These are phyloP conservation scores for Nakaseomyces nivariensis DNA, from an alignment of 1,139 yeast genomes.

Conservation along the genomic window DNA sequence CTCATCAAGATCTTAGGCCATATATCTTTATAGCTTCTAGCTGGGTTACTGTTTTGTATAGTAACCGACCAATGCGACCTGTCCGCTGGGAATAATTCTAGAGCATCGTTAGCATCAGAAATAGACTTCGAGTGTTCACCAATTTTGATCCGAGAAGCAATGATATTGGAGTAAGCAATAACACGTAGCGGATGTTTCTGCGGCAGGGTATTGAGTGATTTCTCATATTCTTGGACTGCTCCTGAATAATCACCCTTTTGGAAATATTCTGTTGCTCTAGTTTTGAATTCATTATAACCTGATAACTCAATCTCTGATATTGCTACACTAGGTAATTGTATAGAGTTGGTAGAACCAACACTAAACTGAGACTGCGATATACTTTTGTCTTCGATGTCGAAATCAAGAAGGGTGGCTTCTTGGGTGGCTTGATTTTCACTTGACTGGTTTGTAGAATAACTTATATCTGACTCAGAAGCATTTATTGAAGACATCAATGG, in stretches of 20 bases:
- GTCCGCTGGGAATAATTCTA: conserved; percentile 43
- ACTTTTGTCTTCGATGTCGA: conserved; percentile 7
- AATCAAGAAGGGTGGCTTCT: conserved; percentile 15
- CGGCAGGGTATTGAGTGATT: conserved; percentile 58
- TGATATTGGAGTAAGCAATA: conserved; percentile 66
- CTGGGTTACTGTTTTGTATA: conserved; percentile 37
- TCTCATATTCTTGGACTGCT: conserved; percentile 53
- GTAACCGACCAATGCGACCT: conserved; percentile 20
- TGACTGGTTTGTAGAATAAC: background rate
- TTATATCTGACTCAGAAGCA: background rate
- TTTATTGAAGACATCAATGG: background rate
- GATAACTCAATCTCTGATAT: conserved; percentile 26
- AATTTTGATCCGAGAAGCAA: conserved; percentile 55
- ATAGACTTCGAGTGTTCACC: conserved; percentile 67
- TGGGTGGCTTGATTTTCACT: background rate
- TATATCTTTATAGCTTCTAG: conserved; percentile 55
- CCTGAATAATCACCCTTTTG: conserved; percentile 71
- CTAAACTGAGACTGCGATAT: background rate
- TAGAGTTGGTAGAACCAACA: background rate
- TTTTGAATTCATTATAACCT: conserved; percentile 40
- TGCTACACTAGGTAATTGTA: conserved; percentile 8
- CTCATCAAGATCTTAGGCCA: conserved; percentile 62
- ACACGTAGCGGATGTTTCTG: conserved; percentile 54
- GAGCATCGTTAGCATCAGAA: conserved; percentile 45
- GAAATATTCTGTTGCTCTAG: conserved; percentile 53